Evolutionary conservation across 2,329 filamentous ascomycete genomes (phyloP).

Genomic region (Nigrospora osmanthi): DNA sequence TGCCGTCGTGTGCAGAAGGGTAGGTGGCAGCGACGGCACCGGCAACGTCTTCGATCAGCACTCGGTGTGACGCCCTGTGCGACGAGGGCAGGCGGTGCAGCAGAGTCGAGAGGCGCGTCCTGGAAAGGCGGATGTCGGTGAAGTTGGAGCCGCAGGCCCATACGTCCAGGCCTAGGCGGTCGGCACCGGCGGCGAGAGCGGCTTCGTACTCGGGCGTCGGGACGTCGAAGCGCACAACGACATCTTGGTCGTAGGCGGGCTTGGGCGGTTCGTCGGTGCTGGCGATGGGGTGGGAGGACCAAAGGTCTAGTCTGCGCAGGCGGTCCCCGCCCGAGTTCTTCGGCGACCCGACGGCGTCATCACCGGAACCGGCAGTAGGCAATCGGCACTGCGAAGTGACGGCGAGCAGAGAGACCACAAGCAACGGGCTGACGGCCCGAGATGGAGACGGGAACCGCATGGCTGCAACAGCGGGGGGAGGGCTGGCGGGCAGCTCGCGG

Average conservation of each 20-base stretch:
- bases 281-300: too few relatives aligned
- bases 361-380: too few relatives aligned
- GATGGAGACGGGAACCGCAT: too few relatives aligned
- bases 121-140: conserved; percentile 75
- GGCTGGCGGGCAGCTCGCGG: too few relatives aligned
- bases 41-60: conserved; percentile 74
- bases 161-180: conserved; percentile 73
- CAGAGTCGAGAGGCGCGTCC: conserved; percentile 70
- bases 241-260: conserved; percentile 62
- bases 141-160: conserved; percentile 80
- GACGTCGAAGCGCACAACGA: conserved; percentile 86
- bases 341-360: too few relatives aligned
- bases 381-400: too few relatives aligned
- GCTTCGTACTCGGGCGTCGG: conserved; percentile 31
- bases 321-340: too few relatives aligned
- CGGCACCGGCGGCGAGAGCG: conserved; percentile 17
- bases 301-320: too few relatives aligned
- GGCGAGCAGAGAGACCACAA: too few relatives aligned
- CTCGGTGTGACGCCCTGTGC: conserved; percentile 62
- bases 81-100: conserved; percentile 70
- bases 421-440: too few relatives aligned
- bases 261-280: conserved; percentile 4
- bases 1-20: conserved; percentile 34
- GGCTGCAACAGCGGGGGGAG: too few relatives aligned
- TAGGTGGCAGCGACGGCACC: conserved; percentile 72